Evolutionary conservation across 768 basidiomycete species (phyloP), one percentile per base, ranked within the genome.

Genomic region (Tephrocybe sp.): DNA sequence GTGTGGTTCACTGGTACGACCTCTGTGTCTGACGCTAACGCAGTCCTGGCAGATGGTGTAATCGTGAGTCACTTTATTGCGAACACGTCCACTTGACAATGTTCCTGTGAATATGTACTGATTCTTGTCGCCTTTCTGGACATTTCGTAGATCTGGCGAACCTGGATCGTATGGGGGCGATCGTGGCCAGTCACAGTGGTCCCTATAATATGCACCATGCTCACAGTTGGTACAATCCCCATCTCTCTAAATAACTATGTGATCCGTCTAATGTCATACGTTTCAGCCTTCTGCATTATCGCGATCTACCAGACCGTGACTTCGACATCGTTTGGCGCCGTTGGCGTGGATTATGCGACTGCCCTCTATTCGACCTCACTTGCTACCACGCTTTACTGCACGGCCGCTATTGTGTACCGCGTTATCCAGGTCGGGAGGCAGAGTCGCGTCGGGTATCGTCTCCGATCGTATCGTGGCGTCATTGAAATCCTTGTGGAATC

Each of bases 401-500:
- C 57, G 1, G 49, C n/a, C 5, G 51, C 46, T 2, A 58, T 58
- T 15, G 25, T 58, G 12, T 58, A 50, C 33, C 54, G 54, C 25
- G 41, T 58, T n/a, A 24, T 56, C 4, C 41, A 42, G 7, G 46
- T 56, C 21, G 45, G 48, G 24, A 39, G 18, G 12, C 20, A 51
- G 12, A 47, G 51, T 17, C 17, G 34, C 10, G 37, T 17, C 2
- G 28, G 48, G 3, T 36, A 42, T 33, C 40, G 51, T 9, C 54
- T 58, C 15, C 43, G 48, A 7, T 55, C 57, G 3, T 58, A 58
- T 20, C 57, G 48, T n/a, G 50, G 51, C 21, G 51, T 56, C n/a
- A 34, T 58, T 10, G 57, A 58, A 39, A 56, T 58, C 17, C 48
- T 58, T 11, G 48, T 58, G 7, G 57, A 58, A 36, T 58, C 57